Base-by-base conservation (phyloP, 306 rosid species). In the Astragalus glycyphyllos region DNA sequence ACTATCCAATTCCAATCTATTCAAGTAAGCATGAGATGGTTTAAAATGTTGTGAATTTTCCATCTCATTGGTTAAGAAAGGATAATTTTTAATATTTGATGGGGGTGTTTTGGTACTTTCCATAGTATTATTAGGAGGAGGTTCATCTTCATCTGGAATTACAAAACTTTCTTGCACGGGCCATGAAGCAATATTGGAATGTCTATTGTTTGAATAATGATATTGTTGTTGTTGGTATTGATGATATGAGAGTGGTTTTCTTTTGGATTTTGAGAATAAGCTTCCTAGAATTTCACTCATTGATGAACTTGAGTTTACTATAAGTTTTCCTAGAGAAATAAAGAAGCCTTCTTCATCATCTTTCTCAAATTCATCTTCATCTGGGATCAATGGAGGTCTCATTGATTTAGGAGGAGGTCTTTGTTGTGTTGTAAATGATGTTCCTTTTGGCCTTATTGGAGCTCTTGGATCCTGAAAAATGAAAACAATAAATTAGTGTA, bases 141-240 rank as follows among this genome's bases (percentile, higher is more conserved):
- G 99, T 79, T 85, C 99, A 26, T 91, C 97, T 79, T 80, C 97
- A 46, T 89, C 83, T 9, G 97, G 92, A 72, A 91, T 89, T 45
- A 89, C 91, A 81, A 77, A 95, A 65, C 97, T 95, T 73, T 95
- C 99, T 85, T 95, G 99, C 87, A 84, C 37, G 1, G 99, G 96
- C 99, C 96, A 95, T 56, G 31, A 26, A 1, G 31, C 3, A 23
- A 63, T 11, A 55, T 81, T 84, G 51, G 87, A 67, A 64, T 76
- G 72, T 38, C 84, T 82, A 55, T 76, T 26, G 31, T 26, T 84
- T 14, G 74, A 37, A 76, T 84, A 90, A 23, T 88, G 94, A 71
- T 82, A 50, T 13, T 74, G 79, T 47, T 89, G 87, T 29, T 88
- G 72, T 15, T 88, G 92, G 41, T 81, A 34, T 54, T 88, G 89